Base-by-base conservation (phyloP, 257 asterid species). In the Nicotiana paniculata region DNA sequence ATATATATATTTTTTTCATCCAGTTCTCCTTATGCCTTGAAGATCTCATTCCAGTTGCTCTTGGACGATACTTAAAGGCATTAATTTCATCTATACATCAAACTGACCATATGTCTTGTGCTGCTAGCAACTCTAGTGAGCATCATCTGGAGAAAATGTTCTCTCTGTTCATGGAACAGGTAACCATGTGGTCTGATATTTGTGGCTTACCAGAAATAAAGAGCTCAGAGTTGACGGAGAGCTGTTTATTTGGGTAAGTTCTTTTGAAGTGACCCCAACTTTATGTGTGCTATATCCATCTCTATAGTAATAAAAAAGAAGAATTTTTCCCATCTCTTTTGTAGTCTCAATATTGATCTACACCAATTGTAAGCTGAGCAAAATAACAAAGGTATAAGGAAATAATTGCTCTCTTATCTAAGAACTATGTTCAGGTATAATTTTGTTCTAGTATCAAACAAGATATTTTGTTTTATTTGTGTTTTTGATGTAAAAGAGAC, bases 11-110 rank as follows among this genome's bases (percentile, higher is more conserved):
- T 26, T 75, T 6, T 51, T 24, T 75, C 16, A 85, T 94, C 85
- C 97, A 96, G 98, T 96, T 96, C 91, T 92, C 94, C 84, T 85
- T 90, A 88, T 94, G 98, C 92, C 98, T 96, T 66, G 99, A 96
- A 90, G 99, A 96, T 90, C 92, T 94, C 85, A 95, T 92, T 77
- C 98, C 99, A 3, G 92, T 96, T 81, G 93, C 97, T 72, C 90
- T 94, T 79, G 97, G 97, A 84, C 92, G 97, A 87, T 96, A 91
- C 90, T 85, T 93, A 84, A 94, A 88, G 89, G 91, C 97, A 87
- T 87, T 96, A 82, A 90, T 90, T 79, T 81, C 66, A 62, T 88
- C 91, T 30, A 77, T 96, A 77, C 72, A 76, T 77, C 93, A 86
- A 86, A 88, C 84, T 88, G 92, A 86, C 61, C 66, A 81, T 53